A percentile compares a stretch with the other conserved stretches of the same genome.
phyloP scores from a whole-genome alignment of 2,329 filamentous ascomycete genomes.

The Penicillium crustosum region DNA sequence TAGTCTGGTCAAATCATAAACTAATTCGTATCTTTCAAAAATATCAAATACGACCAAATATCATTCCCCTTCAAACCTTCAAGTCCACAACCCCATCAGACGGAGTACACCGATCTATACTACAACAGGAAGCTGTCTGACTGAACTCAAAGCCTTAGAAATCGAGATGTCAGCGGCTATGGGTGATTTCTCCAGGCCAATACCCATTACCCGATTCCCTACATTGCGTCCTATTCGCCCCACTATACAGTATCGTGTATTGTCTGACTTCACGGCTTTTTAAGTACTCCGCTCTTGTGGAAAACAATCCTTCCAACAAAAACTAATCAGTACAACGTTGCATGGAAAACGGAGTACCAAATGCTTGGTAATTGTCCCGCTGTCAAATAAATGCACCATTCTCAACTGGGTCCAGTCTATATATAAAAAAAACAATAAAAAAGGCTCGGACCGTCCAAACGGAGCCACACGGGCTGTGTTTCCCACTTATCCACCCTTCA shows the following conservation, averaged over 20 bases:
- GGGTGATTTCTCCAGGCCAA: neutral
- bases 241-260: neutral
- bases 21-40: neutral
- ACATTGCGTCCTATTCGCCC: neutral
- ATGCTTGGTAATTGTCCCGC: neutral
- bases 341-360: neutral
- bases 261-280: neutral
- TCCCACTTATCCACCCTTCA: neutral
- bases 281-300: neutral
- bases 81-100: neutral
- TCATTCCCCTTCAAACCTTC: neutral
- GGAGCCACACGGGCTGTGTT: slow-evolving; percentile 4
- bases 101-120: neutral
- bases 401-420: neutral
- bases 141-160: neutral
- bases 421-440: neutral
- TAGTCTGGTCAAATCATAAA: neutral
- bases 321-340: neutral
- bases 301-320: neutral
- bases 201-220: neutral
- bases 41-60: neutral
- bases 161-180: neutral
- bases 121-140: neutral
- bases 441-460: slow-evolving; percentile 9
- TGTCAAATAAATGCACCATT: neutral